Percentiles rank a stretch among this genome's conserved stretches.
phyloP scores from a whole-genome alignment of 2,329 filamentous ascomycete genomes.

The Calonectria naviculata region DNA sequence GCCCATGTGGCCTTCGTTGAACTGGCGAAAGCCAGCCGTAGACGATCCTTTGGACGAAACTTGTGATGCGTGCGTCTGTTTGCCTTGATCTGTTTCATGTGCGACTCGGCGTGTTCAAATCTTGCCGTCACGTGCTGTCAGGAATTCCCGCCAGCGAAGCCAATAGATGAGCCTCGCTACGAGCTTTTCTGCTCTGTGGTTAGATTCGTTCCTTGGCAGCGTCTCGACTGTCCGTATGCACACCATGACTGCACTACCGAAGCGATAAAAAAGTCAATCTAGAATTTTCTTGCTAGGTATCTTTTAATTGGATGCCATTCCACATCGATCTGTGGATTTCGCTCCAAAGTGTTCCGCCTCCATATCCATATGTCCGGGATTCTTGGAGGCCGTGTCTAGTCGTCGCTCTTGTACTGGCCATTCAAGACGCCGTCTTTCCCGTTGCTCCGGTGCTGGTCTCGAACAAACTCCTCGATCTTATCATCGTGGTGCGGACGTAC shows the following conservation, averaged over 20 bases:
- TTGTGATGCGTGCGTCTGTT: too few species aligned
- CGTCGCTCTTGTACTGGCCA: conserved; percentile 19
- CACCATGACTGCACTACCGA: neutral
- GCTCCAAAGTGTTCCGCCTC: neutral
- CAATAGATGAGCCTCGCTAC: neutral
- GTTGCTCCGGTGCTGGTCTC: conserved; percentile 63
- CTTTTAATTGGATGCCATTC: neutral
- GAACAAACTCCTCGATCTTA: conserved; percentile 64
- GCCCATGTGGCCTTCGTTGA: neutral
- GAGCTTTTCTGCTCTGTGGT: too few species aligned
- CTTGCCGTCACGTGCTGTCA: too few species aligned
- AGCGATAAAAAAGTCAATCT: neutral
- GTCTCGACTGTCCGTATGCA: neutral
- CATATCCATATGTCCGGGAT: neutral
- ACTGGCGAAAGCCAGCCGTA: neutral
- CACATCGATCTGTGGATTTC: neutral
- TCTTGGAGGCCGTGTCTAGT: neutral
- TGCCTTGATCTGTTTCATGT: too few species aligned
- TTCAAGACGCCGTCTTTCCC: conserved; percentile 41
- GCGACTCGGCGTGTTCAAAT: too few species aligned
- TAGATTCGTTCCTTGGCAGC: too few species aligned
- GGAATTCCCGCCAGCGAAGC: too few species aligned
- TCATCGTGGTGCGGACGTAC: conserved; percentile 57
- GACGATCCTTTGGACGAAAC: too few species aligned
- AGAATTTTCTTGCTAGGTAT: neutral